phyloP scores from a whole-genome alignment of 2,329 filamentous ascomycete species.

The Calonectria pseudoreteaudii region DNA sequence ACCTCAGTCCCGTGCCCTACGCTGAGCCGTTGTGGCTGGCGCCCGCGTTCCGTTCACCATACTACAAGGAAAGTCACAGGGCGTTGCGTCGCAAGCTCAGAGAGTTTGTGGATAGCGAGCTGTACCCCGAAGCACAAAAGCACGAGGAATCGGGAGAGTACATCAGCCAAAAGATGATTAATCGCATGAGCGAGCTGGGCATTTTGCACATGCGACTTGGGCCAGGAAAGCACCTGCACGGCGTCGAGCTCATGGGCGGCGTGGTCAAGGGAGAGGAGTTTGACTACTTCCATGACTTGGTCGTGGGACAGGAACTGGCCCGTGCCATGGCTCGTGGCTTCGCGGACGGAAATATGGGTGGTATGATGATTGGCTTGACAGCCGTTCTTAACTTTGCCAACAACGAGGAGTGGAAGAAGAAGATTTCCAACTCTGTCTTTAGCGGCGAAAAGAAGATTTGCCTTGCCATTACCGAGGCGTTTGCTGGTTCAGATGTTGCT shows the following conservation, averaged over 20 bases:
- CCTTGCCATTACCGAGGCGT: slow-evolving; percentile 88
- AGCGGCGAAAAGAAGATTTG: slow-evolving; percentile 89
- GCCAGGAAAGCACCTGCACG: slow-evolving; percentile 83
- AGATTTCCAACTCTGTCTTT: slow-evolving; percentile 78
- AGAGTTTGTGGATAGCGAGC: slow-evolving; percentile 77
- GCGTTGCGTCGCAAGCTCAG: slow-evolving; percentile 76
- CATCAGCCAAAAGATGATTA: slow-evolving; percentile 78
- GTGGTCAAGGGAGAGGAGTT: slow-evolving; percentile 82
- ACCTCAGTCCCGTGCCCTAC: slow-evolving; percentile 82
- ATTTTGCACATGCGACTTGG: slow-evolving; percentile 86
- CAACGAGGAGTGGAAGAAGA: slow-evolving; percentile 72
- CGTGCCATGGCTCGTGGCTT: slow-evolving; percentile 81
- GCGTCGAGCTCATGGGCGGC: slow-evolving; percentile 75
- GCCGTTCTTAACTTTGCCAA: slow-evolving; percentile 83
- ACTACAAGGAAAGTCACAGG: slow-evolving; percentile 82
- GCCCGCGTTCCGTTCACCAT: slow-evolving; percentile 81
- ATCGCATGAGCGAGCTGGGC: slow-evolving; percentile 78
- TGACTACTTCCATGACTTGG: slow-evolving; percentile 87
- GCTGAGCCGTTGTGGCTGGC: slow-evolving; percentile 87
- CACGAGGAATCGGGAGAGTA: slow-evolving; percentile 80
- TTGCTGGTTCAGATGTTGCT: slow-evolving; percentile 85
- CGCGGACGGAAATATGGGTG: slow-evolving; percentile 87
- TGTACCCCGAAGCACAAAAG: slow-evolving; percentile 81
- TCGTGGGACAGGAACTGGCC: slow-evolving; percentile 78
- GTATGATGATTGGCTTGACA: slow-evolving; percentile 85